A percentile compares a stretch with the other conserved stretches of the same genome.
These are phyloP conservation scores for Aspergillus arachidicola DNA, from an alignment of 2,329 filamentous ascomycete species.

Conservation along the genomic window DNA sequence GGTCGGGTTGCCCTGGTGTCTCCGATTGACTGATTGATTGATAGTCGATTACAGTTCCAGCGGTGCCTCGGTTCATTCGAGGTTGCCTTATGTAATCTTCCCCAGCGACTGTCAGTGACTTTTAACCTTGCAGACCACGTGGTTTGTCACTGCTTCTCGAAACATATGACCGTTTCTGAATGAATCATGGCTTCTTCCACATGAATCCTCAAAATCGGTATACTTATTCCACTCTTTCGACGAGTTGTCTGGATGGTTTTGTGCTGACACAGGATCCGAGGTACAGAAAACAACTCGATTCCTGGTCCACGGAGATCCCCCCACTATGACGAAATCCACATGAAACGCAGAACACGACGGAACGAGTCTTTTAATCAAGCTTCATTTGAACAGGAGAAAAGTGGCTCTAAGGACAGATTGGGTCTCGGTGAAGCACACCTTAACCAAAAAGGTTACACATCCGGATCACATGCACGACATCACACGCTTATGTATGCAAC, in stretches of 20 bases:
- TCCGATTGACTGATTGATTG: background rate
- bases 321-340: background rate
- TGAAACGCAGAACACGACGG: background rate
- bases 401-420: background rate
- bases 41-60: background rate
- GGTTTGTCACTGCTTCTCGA: background rate
- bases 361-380: background rate
- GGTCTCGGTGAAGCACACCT: background rate
- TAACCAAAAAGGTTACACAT: background rate
- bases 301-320: background rate
- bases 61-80: background rate
- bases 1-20: background rate
- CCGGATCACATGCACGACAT: background rate
- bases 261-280: background rate
- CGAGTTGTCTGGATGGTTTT: background rate
- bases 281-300: background rate
- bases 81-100: background rate
- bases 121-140: background rate
- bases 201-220: background rate
- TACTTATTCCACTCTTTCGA: background rate
- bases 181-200: background rate
- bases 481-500: background rate
- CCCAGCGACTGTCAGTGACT: background rate
- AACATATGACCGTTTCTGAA: background rate
- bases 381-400: background rate